phyloP scores from a whole-genome alignment of 2,329 filamentous ascomycete species.

The Xenoacremonium recifei region DNA sequence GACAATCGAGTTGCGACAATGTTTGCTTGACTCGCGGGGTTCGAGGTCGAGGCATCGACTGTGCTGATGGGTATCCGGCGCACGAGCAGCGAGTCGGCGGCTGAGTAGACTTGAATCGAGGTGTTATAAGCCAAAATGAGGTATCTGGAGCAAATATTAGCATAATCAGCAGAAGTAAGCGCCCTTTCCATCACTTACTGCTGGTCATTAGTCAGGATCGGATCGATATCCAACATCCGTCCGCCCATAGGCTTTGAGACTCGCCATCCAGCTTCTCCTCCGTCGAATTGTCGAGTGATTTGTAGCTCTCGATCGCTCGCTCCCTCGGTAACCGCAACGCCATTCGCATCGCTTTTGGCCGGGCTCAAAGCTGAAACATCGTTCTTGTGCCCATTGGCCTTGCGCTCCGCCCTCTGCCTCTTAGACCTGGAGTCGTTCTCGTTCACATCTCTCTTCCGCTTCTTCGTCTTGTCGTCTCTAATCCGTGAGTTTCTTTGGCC shows the following conservation, averaged over 20 bases:
- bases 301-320: slow-evolving; percentile 21
- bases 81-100: slow-evolving; percentile 75
- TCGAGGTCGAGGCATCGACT: slow-evolving; percentile 24
- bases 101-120: slow-evolving; percentile 77
- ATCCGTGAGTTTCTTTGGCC: slow-evolving; percentile 30
- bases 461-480: slow-evolving; percentile 40
- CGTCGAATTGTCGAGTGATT: slow-evolving; percentile 25
- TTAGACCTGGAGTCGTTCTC: slow-evolving; percentile 42
- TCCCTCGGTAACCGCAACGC: slow-evolving; percentile 6
- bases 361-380: slow-evolving; percentile 7
- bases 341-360: slow-evolving; percentile 12
- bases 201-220: slow-evolving; percentile 60
- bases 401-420: slow-evolving; percentile 35
- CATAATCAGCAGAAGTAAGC: too few species aligned
- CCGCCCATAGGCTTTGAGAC: slow-evolving; percentile 65
- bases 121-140: slow-evolving; percentile 73
- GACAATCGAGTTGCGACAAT: slow-evolving; percentile 44
- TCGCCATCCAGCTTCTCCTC: slow-evolving; percentile 49
- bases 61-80: slow-evolving; percentile 61
- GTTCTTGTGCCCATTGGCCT: slow-evolving; percentile 23
- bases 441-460: slow-evolving; percentile 46
- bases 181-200: slow-evolving; percentile 45
- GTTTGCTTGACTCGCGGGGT: slow-evolving; percentile 24
- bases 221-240: slow-evolving; percentile 63
- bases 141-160: slow-evolving; percentile 47